Evolutionary conservation across 2,329 filamentous ascomycete genomes (phyloP), one percentile per base, ranked within the genome.

Genomic region (Ophiocordyceps camponoti-saundersi): DNA sequence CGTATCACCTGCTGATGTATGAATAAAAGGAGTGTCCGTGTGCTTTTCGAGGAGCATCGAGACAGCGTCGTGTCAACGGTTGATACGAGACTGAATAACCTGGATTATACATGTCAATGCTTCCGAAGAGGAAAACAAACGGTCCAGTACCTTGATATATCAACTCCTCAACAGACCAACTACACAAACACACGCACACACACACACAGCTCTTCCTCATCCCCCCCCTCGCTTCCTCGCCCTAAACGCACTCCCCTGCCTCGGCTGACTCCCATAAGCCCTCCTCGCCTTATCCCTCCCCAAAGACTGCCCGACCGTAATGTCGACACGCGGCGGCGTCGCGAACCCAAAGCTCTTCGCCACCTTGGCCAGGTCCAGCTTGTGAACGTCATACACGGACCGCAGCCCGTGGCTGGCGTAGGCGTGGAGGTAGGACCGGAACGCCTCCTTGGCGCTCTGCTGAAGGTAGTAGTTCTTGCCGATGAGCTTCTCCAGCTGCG

Each of bases 381-480:
- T 87, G 63, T 89, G 77, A 50, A 93, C 81, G 58, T 93, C 84
- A 58, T 90, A 93, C 18, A 71, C 66, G 47, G 67, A 68, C 47
- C 68, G 66, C 51, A 71, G 61, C 48, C 67, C 69, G 59, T 70
- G 92, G 49, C 82, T 88, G 21, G 90, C 88, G 60, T 98, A 98
- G 0, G 92, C 90, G 62, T 96, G 88, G 22, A 98, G 75, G 62
- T 98, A 98, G 20, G 85, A 86, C 50, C 85, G 77, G 69, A 92
- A 94, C 4, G 85, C 79, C 51, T 82, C 79, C 66, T 82, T 82
- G 51, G 79, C 79, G 55, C 71, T 77, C 75, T 95, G 92, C 70
- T 95, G 92, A 49, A 98, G 75, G 64, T 95, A 95, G 70, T 96
- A 96, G 66, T 98, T 96, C 63, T 92, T 85, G 29, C 78, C 79